These are phyloP conservation scores for Metschnikowia gruessii DNA, from an alignment of 805 yeast genomes.

Conservation along the genomic window DNA sequence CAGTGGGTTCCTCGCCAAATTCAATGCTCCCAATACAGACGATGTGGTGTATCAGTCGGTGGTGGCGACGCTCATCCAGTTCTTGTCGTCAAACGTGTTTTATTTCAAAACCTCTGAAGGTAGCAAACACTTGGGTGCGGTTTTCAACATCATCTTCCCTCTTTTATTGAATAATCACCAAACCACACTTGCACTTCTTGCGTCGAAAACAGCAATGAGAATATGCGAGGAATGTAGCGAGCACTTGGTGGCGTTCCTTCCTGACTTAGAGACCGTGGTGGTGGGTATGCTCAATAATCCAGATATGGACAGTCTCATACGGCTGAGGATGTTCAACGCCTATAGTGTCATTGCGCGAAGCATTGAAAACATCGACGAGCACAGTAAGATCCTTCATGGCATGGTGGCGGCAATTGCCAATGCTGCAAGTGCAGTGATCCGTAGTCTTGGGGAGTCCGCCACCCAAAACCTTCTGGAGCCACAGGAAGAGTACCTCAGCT, in stretches of 20 bases:
- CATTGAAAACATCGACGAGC: constrained; percentile 41
- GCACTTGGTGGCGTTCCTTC: constrained; percentile 40
- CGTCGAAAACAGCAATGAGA: constrained; percentile 53
- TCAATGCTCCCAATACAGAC: constrained; percentile 14
- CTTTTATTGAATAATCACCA: constrained; percentile 19
- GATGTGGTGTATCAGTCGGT: constrained; percentile 7
- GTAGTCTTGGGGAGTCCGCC: constrained; percentile 13
- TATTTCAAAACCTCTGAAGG: constrained; percentile 53
- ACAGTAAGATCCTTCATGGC: constrained; percentile 23
- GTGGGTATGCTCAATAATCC: constrained; percentile 44
- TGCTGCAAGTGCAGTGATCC: constrained; percentile 11
- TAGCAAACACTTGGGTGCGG: constrained; percentile 41
- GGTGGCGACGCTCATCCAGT: constrained; percentile 24
- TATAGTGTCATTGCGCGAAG: constrained; percentile 62
- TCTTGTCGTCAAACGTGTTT: constrained; percentile 55
- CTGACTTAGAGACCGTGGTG: constrained; percentile 48
- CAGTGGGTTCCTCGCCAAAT: constrained; percentile 21
- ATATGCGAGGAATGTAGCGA: constrained; percentile 55
- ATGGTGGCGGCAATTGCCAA: constrained; percentile 23
- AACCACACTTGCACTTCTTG: constrained; percentile 42
- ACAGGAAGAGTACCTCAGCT: constrained; percentile 46
- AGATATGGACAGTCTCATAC: constrained; percentile 41
- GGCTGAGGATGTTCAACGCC: constrained; percentile 61
- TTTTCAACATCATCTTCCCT: constrained; percentile 55
- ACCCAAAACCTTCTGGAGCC: constrained; percentile 16